Percentiles rank a stretch among this genome's conserved stretches.
Conservation (phyloP, 169 alveolate species). For the Eimeria tenella region DNA sequence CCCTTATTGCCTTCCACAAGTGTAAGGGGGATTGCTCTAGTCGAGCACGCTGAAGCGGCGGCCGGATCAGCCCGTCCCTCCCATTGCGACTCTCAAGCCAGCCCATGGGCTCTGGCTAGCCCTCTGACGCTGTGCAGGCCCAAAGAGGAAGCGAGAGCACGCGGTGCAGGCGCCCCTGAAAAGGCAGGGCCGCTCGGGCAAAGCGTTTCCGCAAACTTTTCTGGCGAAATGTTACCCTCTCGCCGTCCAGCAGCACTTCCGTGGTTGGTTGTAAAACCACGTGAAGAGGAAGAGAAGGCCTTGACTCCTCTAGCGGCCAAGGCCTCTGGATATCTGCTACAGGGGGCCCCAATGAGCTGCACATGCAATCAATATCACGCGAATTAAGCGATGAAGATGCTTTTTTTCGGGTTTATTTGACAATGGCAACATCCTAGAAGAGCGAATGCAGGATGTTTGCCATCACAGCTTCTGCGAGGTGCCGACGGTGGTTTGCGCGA, state of each 20-base stretch:
- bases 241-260: slow-evolving; percentile 40
- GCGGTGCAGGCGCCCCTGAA: slow-evolving; percentile 19
- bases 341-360: slow-evolving; percentile 55
- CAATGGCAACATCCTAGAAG: too few relatives aligned
- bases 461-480: too few relatives aligned
- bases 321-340: slow-evolving; percentile 49
- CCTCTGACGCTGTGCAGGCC: slow-evolving; percentile 62
- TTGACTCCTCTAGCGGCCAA: slow-evolving; percentile 48
- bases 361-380: slow-evolving; percentile 10
- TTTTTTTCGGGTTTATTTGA: neutral
- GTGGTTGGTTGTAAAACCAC: slow-evolving; percentile 46
- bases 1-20: slow-evolving; percentile 1
- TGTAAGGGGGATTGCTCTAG: neutral
- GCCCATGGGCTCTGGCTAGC: slow-evolving; percentile 52
- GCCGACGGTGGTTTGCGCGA: too few relatives aligned
- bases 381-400: neutral
- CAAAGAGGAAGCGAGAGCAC: slow-evolving; percentile 6
- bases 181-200: neutral
- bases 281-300: slow-evolving; percentile 59
- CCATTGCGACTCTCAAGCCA: neutral
- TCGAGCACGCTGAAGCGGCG: neutral
- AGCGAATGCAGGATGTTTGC: too few relatives aligned
- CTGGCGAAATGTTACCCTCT: neutral
- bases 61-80: neutral
- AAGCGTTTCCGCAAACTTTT: neutral